Conservation (phyloP, 176 grass and related monocot species). For the Oryza glaberrima region DNA sequence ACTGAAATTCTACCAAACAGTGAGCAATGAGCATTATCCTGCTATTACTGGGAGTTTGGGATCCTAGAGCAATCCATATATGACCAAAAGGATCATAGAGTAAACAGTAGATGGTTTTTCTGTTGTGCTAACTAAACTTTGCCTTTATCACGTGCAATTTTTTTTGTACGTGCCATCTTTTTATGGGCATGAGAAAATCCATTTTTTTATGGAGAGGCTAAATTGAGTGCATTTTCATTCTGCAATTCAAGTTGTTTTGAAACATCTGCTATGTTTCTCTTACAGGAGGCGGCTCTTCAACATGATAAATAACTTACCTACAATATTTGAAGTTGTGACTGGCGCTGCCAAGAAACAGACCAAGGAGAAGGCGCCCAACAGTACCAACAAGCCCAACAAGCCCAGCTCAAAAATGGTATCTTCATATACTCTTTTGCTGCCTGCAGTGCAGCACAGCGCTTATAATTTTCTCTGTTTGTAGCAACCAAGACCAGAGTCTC, state of each 20-base stretch:
- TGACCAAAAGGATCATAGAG: not conserved
- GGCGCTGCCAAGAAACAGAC: slow-evolving; percentile 78
- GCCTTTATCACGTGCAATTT: not conserved
- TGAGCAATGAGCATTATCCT: not conserved
- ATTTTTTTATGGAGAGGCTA: not conserved
- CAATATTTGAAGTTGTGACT: slow-evolving; percentile 95
- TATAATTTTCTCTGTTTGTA: slow-evolving; percentile 31
- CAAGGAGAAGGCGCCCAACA: slow-evolving; percentile 87
- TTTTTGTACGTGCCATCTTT: not conserved
- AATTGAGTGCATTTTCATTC: not conserved
- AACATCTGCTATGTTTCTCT: not conserved
- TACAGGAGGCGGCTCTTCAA: slow-evolving; percentile 85
- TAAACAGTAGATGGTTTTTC: not conserved
- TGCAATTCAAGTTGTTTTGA: not conserved
- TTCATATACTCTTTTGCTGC: slow-evolving; percentile 17
- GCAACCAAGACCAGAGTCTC: slow-evolving; percentile 62
- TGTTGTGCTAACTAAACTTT: not conserved
- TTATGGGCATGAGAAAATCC: slow-evolving; percentile 1
- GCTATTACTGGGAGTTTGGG: not conserved
- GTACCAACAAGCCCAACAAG: slow-evolving; percentile 72
- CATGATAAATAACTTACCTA: slow-evolving; percentile 95
- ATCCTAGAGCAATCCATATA: not conserved
- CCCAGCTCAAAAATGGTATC: slow-evolving; percentile 72
- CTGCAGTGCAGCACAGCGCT: slow-evolving; percentile 3
- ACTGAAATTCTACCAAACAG: not conserved